phyloP scores from a whole-genome alignment of 2,329 filamentous ascomycete genomes.

The Phialemoniopsis sp. region DNA sequence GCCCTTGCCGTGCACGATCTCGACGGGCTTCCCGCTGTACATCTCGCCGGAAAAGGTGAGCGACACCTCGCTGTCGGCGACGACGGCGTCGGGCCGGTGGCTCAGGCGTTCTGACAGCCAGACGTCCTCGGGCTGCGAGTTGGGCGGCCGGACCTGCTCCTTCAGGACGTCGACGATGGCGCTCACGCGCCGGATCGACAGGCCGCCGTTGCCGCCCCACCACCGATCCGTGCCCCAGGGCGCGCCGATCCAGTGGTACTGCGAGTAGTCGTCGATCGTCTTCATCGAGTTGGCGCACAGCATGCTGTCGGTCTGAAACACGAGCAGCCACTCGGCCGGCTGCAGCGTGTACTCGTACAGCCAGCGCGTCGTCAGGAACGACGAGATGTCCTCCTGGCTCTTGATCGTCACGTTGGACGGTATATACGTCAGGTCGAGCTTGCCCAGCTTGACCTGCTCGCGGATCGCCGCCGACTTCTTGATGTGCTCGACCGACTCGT shows the following conservation, averaged over 20 bases:
- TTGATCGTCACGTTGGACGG: conserved; percentile 26
- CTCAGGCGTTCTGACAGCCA: conserved; percentile 47
- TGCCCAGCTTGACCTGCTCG: conserved; percentile 22
- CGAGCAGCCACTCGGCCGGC: conserved; percentile 24
- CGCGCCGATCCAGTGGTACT: conserved; percentile 29
- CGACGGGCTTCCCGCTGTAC: conserved; percentile 22
- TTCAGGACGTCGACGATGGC: conserved; percentile 37
- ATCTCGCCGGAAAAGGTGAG: conserved; percentile 44
- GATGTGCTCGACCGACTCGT: conserved; percentile 15
- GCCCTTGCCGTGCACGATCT: conserved; percentile 13
- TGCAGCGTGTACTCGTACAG: conserved; percentile 27
- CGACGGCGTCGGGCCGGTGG: conserved; percentile 35
- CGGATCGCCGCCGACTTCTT: conserved; percentile 27
- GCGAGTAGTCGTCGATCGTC: conserved; percentile 27
- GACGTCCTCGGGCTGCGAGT: conserved; percentile 44
- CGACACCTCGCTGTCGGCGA: conserved; percentile 44
- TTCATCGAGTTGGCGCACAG: conserved; percentile 22
- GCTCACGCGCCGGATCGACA: conserved; percentile 27
- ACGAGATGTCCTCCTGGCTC: conserved; percentile 26
- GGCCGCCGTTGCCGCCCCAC: conserved; percentile 23
- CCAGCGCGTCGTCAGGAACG: conserved; percentile 27
- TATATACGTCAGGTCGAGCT: conserved; percentile 30
- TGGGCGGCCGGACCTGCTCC: conserved; percentile 6
- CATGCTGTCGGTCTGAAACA: conserved; percentile 33
- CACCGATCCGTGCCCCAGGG: conserved; percentile 16